Evolutionary conservation across 257 asterid genomes (phyloP), one percentile per base, ranked within the genome.

Genomic region (Asclepias syriaca): DNA sequence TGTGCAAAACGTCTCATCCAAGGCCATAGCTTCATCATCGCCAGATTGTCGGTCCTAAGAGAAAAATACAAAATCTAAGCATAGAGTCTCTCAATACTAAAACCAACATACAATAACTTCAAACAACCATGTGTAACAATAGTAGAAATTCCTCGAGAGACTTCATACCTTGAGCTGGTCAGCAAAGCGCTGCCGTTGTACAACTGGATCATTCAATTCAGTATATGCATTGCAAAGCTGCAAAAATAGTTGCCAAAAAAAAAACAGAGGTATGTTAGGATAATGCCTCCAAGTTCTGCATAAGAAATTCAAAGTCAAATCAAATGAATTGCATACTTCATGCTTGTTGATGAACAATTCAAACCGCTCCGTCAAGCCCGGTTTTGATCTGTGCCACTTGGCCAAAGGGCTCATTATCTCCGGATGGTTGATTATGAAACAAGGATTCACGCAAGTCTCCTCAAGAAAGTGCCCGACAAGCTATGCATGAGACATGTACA

Each of bases 1-100:
- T 0, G 90, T 87, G 71, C 94, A 88, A 66, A 93, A 93, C 8
- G 89, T 81, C 79, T 93, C 98, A 68, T 91, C 98, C 78, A 89
- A 77, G 48, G 92, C 96, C 98, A 93, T 93, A 24, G 98, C 98
- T 84, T 93, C 98, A 74, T 93, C 98, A 80, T 93, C 97, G 67
- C 98, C 98, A 1, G 93, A 91, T 87, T 88, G 92, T 11, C 97
- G 96, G 74, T 93, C 98, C 98, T 93, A 74, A 40, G 77, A 75
- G 59, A 43, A 45, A 49, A 49, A 65, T 29, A 19, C 40, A 40
- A 73, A 46, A 57, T 16, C 2, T 6, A 61, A 34, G 45, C 2
- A 15, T 16, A 15, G 16, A 32, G 29, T 29, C 45, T 29, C 45
- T 24, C 0, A 24, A 43, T 21, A 18, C 45, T 60, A 69, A 15